Base-by-base conservation (phyloP, 148 eudicot genomes). In the Diospyros lotus region DNA sequence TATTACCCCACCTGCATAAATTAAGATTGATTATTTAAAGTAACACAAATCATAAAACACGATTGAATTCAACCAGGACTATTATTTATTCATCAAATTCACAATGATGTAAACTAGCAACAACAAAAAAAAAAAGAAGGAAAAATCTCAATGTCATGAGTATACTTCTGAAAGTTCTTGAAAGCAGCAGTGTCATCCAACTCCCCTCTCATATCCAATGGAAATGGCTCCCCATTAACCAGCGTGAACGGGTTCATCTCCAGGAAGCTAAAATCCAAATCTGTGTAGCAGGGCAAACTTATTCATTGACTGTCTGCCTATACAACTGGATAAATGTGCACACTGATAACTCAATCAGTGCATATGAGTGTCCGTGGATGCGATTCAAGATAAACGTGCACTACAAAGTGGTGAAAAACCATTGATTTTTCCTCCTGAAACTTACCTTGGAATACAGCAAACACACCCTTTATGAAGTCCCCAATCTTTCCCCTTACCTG, bases 401-500 rank as follows among this genome's bases (percentile, higher is more conserved):
- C 45, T 6, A 11, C 46, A 50, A 46, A 15, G 3, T 48, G 60
- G 11, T 56, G 60, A 56, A 72, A 53, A 58, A 59, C 39, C 14
- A 40, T 67, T 46, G 10, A n/a, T n/a, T 28, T 17, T 7, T 17
- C 64, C 60, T 56, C 60, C 51, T 56, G 45, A 40, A 55, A 6
- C 66, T 73, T 86, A 90, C 96, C 96, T 72, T 80, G 84, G 80
- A 88, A 90, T 43, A 90, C 90, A 66, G 89, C 80, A 80, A 85
- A 90, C 46, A 90, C 96, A 53, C 84, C 89, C 79, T 79, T 78
- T 74, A 90, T 84, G 77, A 88, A 90, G 75, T 85, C 84, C 44
- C 88, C 87, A 41, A 90, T 90, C 76, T 85, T 88, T 44, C 79
- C 86, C 39, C 95, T 84, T 53, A 88, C 82, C 92, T 90, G 89